Evolutionary conservation across 1,284 basidiomycete genomes (phyloP), one percentile per base, ranked within the genome.

Genomic region (Rhodotorula sp.): DNA sequence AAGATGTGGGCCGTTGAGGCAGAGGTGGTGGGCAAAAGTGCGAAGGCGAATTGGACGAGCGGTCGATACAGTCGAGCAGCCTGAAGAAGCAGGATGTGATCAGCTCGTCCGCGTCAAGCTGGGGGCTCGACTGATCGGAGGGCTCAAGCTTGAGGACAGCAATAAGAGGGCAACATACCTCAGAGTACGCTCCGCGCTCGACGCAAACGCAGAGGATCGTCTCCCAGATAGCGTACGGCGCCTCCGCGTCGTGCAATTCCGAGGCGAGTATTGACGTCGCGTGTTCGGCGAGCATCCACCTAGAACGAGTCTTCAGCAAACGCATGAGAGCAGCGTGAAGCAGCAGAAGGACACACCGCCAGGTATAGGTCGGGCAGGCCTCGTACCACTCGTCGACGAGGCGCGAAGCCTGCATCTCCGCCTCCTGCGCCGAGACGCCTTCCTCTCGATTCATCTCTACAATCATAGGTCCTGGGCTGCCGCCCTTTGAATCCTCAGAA

Each of bases 341-440:
- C 30, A 47, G 4, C 31, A 54, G 24, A 2, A 22, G 24, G 51
- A 46, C 44, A 10, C 53, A 67, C 65, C 51, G 55, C 9, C 46
- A 55, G 4, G 57, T 40, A 16, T 48, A 34, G 1, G 56, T 16
- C 9, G 66, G 57, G n/a, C 61, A 59, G 6, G 52, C n/a, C 16
- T 68, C 61, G 52, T 68, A 68, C 44, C 46, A 48, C 51, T 68
- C 66, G 52, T 68, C 66, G 52, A 59, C 57, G 1, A 63, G 22
- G 9, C 15, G 16, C 4, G 54, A 18, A 5, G 20, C 31, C 28
- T 37, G 59, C 28, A 54, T 44, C 16, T 64, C 53, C 9, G 28
- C 22, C 44, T 68, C 67, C 16, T 61, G 60, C 22, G 51, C 51
- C 37, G 50, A 53, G 22, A 47, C 59, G 40, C 40, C 40, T 30